Evolutionary conservation across 164 flowering plant genomes (phyloP).

Genomic region (Cinnamomum chago): DNA sequence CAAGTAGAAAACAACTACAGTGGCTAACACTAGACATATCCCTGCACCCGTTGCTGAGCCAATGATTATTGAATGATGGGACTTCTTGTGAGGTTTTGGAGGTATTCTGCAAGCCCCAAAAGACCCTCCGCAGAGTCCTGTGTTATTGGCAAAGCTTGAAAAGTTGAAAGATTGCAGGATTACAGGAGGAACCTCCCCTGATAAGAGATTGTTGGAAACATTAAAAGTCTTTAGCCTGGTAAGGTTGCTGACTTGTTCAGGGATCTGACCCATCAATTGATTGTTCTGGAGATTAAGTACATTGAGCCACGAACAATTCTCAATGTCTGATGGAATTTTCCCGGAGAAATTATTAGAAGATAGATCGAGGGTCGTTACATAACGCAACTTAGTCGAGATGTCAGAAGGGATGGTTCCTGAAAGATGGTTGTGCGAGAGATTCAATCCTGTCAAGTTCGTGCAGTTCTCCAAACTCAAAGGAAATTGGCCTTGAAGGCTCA

Average conservation of each 20-base stretch:
- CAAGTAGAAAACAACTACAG: constrained; percentile 25
- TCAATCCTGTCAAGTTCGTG: constrained; percentile 56
- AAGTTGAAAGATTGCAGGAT: too few species aligned
- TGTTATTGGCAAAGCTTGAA: constrained; percentile 6
- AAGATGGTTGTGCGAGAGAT: constrained; percentile 56
- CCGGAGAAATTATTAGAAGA: constrained; percentile 63
- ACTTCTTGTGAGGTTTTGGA: constrained; percentile 5
- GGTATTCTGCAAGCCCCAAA: constrained; percentile 23
- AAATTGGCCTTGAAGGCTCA: constrained; percentile 68
- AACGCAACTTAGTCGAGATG: constrained; percentile 24
- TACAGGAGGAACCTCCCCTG: constrained; percentile 47
- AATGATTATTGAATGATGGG: constrained; percentile 30
- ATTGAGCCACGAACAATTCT: constrained; percentile 48
- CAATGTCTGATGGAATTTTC: constrained; percentile 39
- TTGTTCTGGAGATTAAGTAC: constrained; percentile 48
- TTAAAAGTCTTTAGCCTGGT: constrained; percentile 43
- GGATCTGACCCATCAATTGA: constrained; percentile 51
- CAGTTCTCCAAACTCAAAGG: constrained; percentile 56
- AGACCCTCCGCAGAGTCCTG: constrained; percentile 5
- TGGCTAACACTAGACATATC: constrained; percentile 26
- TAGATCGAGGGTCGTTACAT: constrained; percentile 50
- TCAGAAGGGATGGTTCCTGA: constrained; percentile 53
- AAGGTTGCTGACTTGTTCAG: constrained; percentile 40
- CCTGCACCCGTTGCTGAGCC: constrained; percentile 53
- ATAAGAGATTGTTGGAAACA: constrained; percentile 48